Evolutionary conservation across 257 asterid genomes (phyloP).

Genomic region (Ajuga chamaepitys): DNA sequence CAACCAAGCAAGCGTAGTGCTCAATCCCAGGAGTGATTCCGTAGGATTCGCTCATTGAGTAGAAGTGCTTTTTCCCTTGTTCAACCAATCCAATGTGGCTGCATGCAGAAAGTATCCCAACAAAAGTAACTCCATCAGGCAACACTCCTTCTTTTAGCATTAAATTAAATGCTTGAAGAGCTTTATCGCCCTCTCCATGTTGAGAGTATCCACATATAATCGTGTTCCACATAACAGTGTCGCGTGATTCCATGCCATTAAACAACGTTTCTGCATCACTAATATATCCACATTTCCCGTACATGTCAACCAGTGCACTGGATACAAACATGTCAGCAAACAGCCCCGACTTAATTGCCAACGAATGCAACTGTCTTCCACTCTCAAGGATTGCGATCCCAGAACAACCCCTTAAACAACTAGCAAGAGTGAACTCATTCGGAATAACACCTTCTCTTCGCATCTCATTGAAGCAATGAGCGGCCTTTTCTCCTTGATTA

Average conservation of each 20-base stretch:
- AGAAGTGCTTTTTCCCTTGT: conserved; percentile 54
- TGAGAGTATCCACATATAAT: conserved; percentile 67
- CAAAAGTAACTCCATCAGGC: conserved; percentile 64
- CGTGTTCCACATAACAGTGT: conserved; percentile 81
- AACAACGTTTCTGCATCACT: conserved; percentile 64
- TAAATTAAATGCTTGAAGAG: conserved; percentile 45
- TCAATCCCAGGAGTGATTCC: conserved; percentile 53
- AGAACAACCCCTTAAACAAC: conserved; percentile 64
- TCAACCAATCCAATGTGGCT: conserved; percentile 75
- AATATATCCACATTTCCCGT: conserved; percentile 70
- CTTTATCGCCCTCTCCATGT: conserved; percentile 62
- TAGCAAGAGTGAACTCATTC: conserved; percentile 66
- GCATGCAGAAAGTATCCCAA: conserved; percentile 75
- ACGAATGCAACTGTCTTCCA: conserved; percentile 63
- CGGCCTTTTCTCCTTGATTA: conserved; percentile 65
- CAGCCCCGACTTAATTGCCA: conserved; percentile 53
- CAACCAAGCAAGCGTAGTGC: conserved; percentile 82
- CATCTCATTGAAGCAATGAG: conserved; percentile 56
- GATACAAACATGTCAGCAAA: conserved; percentile 42
- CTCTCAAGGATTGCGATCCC: conserved; percentile 54
- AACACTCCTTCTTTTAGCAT: conserved; percentile 38
- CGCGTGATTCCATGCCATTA: conserved; percentile 24
- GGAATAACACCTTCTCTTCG: conserved; percentile 50
- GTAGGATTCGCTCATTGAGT: conserved; percentile 39
- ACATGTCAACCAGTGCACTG: conserved; percentile 68